phyloP scores from a whole-genome alignment of 148 eudicot species.

The Dianthus caryophyllus region DNA sequence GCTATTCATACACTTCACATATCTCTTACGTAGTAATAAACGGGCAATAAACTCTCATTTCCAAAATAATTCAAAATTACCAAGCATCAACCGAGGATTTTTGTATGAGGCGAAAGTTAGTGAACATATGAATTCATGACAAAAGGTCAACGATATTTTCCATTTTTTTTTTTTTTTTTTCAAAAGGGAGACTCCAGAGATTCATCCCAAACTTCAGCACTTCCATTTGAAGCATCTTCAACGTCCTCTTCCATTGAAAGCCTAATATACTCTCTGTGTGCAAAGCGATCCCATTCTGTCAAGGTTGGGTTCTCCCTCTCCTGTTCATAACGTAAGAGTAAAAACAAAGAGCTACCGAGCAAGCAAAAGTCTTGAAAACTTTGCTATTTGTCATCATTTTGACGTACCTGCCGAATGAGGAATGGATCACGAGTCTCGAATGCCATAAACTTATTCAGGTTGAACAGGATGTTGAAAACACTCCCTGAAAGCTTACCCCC shows the following conservation, averaged over 20 bases:
- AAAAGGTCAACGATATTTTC: not conserved
- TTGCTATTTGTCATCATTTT: constrained; percentile 47
- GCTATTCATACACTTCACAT: not conserved
- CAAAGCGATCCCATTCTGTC: constrained; percentile 99
- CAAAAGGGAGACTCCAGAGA: constrained; percentile 94
- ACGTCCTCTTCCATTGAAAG: constrained; percentile 99
- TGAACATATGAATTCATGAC: not conserved
- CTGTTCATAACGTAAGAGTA: constrained; percentile 38
- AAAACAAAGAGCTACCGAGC: not conserved
- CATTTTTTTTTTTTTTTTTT: constrained; percentile 22
- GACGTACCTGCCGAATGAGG: constrained; percentile 83
- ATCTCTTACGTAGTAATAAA: not conserved
- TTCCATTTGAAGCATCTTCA: constrained; percentile 97
- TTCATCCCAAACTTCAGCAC: constrained; percentile 98
- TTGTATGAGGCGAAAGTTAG: not conserved
- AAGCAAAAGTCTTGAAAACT: constrained; percentile 9
- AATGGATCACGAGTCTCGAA: constrained; percentile 97
- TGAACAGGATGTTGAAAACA: constrained; percentile 83
- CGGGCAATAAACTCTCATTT: not conserved
- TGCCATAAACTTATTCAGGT: constrained; percentile 95
- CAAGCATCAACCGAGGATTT: not conserved
- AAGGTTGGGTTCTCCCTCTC: constrained; percentile 90
- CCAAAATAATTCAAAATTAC: too few relatives aligned
- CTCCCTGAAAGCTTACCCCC: constrained; percentile 79
- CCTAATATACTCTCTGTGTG: constrained; percentile 92